Evolutionary conservation across 2,329 filamentous ascomycete genomes (phyloP), one percentile per base, ranked within the genome.

Genomic region (Colletotrichum tropicicola): DNA sequence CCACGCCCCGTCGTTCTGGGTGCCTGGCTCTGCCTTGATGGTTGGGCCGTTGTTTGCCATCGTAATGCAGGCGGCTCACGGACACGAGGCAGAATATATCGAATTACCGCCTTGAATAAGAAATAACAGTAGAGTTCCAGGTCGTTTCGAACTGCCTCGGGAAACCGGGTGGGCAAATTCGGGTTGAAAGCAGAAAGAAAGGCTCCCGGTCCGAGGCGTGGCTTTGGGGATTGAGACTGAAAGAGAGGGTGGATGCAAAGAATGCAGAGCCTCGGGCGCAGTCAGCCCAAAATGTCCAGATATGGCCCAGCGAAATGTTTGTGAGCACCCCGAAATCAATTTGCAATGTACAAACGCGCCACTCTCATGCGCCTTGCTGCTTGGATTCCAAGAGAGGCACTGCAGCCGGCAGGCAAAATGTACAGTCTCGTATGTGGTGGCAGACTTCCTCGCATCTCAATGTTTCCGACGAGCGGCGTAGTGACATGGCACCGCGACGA

Each of bases 1-100:
- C 76, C 78, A 78, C 8, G 74, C 71, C 58, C 78, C 78, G 39
- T 75, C 72, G 52, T 67, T 68, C 30, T 63, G 69, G 53, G 23
- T 28, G 21, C 37, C 51, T 32, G 44, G 23, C 58, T 61, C 62
- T 21, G 28, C 44, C 43, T 56, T 62, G 43, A 44, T 37, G 9
- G 44, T 45, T 48, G 51, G 58, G 28, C 58, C 44, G 23, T 65
- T 65, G 56, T 62, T 61, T 62, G 62, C 62, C 62, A 65, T 65
- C 44, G 12, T 41, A 43, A 28, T 49, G 32, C 27, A 54, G 19
- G 61, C 32, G 48, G 56, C 17, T 41, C 25, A 41, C 5, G 3
- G 25, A 28, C 5, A 44, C 32, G n/a, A 35, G 17, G 27, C 39
- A 28, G 23, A 44, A 28, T 23, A 47, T 54, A 48, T 27, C 27